Conservation (phyloP, 164 flowering plant genomes). For the Kingdonia uniflora region DNA sequence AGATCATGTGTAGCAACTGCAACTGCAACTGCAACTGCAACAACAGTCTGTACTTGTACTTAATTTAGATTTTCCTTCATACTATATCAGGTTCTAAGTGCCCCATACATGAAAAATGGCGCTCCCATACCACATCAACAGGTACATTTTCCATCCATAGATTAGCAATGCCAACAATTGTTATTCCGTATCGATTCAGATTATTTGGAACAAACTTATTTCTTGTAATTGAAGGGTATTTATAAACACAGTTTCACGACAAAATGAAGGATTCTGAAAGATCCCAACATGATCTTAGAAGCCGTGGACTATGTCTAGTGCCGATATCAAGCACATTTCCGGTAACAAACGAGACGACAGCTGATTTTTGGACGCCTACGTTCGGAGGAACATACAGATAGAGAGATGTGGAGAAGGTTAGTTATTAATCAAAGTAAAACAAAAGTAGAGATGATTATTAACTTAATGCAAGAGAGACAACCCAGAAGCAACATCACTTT, state of each 20-base stretch:
- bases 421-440: neutral
- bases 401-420: slow-evolving; percentile 4
- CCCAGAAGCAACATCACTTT: slow-evolving; percentile 10
- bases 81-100: slow-evolving; percentile 40
- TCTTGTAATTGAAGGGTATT: neutral
- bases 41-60: neutral
- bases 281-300: slow-evolving; percentile 48
- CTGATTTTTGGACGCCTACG: slow-evolving; percentile 69
- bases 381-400: slow-evolving; percentile 65
- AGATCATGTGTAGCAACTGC: no score
- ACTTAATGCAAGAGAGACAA: slow-evolving; percentile 8
- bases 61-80: neutral
- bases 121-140: slow-evolving; percentile 41
- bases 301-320: slow-evolving; percentile 64
- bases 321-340: slow-evolving; percentile 64
- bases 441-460: neutral
- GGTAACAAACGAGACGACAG: slow-evolving; percentile 44
- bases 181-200: neutral
- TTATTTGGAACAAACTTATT: neutral
- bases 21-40: no score
- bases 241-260: slow-evolving; percentile 27
- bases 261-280: slow-evolving; percentile 38
- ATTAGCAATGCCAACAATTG: neutral
- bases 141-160: slow-evolving; percentile 17
- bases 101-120: slow-evolving; percentile 70